Conservation (phyloP, 2,329 filamentous ascomycete genomes). For the Aspergillus caelatus region DNA sequence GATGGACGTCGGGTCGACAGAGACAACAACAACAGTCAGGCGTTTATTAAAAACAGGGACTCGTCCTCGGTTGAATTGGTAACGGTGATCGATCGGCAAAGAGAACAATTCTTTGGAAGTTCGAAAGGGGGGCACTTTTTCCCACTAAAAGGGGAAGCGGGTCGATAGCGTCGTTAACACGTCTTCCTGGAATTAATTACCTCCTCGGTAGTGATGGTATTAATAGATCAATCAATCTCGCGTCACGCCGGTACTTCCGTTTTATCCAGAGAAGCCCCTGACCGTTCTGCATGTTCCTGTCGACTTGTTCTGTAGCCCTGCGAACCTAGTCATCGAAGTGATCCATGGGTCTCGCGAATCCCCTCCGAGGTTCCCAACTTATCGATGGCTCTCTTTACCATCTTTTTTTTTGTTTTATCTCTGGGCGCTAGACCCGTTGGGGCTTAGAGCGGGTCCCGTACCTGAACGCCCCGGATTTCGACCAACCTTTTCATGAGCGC, state of each 20-base stretch:
- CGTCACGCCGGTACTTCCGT: background rate
- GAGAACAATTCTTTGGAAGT: conserved; percentile 21
- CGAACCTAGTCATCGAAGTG: background rate
- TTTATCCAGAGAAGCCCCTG: background rate
- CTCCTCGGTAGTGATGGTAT: conserved; percentile 4
- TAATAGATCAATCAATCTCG: conserved; percentile 6
- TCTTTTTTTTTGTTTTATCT: background rate
- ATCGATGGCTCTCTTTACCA: background rate
- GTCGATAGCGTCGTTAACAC: conserved; percentile 22
- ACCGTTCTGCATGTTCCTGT: background rate
- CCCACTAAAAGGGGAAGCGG: conserved; percentile 30
- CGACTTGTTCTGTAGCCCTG: background rate
- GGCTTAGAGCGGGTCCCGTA: background rate
- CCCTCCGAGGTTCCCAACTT: background rate
- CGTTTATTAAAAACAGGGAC: conserved; percentile 17
- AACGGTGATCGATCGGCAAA: conserved; percentile 24
- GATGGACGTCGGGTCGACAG: conserved; percentile 18
- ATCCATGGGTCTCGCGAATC: background rate
- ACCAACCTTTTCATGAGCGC: background rate
- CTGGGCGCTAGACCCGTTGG: background rate
- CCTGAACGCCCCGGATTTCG: conserved; percentile 6
- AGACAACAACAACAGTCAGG: conserved; percentile 6
- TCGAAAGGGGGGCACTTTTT: conserved; percentile 26
- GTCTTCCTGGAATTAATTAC: conserved; percentile 6
- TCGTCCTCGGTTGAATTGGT: conserved; percentile 17